Base-by-base conservation (phyloP, 176 grass and related monocot genomes). In the Carex parvula region DNA sequence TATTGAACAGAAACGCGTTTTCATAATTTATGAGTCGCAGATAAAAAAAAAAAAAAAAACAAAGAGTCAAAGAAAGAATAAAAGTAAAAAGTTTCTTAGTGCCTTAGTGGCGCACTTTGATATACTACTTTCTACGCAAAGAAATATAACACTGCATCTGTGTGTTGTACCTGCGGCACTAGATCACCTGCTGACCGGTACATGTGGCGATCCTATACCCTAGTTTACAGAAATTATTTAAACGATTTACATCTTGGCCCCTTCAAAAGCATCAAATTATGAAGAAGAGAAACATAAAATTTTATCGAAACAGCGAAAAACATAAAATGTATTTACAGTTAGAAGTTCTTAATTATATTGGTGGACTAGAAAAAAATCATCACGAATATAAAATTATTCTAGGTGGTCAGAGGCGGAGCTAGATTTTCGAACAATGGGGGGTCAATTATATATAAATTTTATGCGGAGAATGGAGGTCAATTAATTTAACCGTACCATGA, bases 1-100 rank as follows among this genome's bases (percentile, higher is more conserved):
- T 78, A 78, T 57, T 18, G 56, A 78, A 32, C 10, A 57, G 24
- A 78, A 26, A 78, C 73, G 73, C 73, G 73, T 33, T 78, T 77
- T 78, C 0, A 57, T n/a, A 17, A 77, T 55, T 32, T 32, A 32
- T 77, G 13, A 78, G 52, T 78, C 73, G 50, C 29, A 55, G 52
- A 18, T 78, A 57, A 33, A 37, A 26, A 33, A 6, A 6, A 56
- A 33, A 56, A 33, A 17, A 33, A 6, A 6, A 78, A 0, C 57
- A 56, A 74, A 6, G 44, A 78, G 50, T 55, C 73, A 78, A 78
- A 78, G 13, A 78, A 78, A 78, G 73, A 78, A 78, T 57, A 57
- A 78, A 54, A 3, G 6, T 4, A 26, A 26, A 78, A 78, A 3
- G 48, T 15, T 57, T 9, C 30, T 24, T 55, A 78, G 73, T 78